Conservation (phyloP, 352 stramenopile species). For the Globisporangium viniferum region DNA sequence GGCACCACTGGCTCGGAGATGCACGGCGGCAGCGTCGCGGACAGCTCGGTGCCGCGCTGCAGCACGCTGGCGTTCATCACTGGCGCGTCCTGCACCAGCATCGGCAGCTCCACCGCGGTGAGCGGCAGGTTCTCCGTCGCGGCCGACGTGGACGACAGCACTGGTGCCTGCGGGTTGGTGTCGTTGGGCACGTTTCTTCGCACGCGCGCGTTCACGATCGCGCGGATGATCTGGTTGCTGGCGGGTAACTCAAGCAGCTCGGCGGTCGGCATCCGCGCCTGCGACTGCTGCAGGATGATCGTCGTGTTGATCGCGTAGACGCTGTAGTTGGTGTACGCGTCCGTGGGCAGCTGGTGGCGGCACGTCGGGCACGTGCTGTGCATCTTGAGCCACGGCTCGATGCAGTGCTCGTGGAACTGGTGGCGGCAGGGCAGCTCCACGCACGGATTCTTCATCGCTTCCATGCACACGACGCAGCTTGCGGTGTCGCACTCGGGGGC, state of each 20-base stretch:
- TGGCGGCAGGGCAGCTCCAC: slow-evolving; percentile 73
- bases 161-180: slow-evolving; percentile 2
- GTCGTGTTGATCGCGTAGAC: slow-evolving; percentile 90
- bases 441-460: slow-evolving; percentile 49
- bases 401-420: slow-evolving; percentile 76
- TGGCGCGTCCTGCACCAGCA: slow-evolving; percentile 48
- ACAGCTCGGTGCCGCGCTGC: slow-evolving; percentile 43
- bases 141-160: not conserved
- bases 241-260: slow-evolving; percentile 79
- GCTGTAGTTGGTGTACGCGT: slow-evolving; percentile 84
- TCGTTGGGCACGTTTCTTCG: slow-evolving; percentile 42
- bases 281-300: slow-evolving; percentile 84
- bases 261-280: slow-evolving; percentile 67
- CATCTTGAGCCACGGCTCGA: slow-evolving; percentile 86
- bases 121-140: slow-evolving; percentile 23
- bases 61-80: slow-evolving; percentile 82
- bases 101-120: slow-evolving; percentile 38
- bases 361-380: slow-evolving; percentile 85
- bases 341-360: slow-evolving; percentile 73
- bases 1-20: slow-evolving; percentile 68
- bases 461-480: slow-evolving; percentile 85
- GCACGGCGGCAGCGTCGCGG: slow-evolving; percentile 44
- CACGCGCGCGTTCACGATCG: slow-evolving; percentile 82
- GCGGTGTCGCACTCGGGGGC: slow-evolving; percentile 18
- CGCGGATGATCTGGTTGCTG: slow-evolving; percentile 85